Evolutionary conservation across 1,284 basidiomycete species (phyloP).

Genomic region (Takashimella tepidaria): DNA sequence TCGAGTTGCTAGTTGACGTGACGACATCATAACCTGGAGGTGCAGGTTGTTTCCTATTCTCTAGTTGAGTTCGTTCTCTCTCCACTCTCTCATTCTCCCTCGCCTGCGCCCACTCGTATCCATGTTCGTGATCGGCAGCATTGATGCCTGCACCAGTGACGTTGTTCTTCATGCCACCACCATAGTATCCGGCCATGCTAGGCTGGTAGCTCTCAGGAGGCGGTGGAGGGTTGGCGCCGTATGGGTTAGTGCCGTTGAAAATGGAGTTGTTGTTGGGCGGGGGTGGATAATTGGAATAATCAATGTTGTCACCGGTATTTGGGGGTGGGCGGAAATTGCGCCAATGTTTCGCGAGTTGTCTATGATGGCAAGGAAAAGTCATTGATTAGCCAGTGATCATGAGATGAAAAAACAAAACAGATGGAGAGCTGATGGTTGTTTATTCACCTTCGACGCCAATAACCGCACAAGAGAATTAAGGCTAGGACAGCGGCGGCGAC

Average conservation of each 20-base stretch:
- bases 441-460: conserved; percentile 35
- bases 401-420: conserved; percentile 9
- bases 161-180: neutral
- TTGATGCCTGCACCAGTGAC: conserved; percentile 2
- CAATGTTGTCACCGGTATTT: conserved; percentile 14
- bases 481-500: conserved; percentile 30
- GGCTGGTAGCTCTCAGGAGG: conserved; percentile 39
- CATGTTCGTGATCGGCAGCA: neutral
- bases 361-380: conserved; percentile 3
- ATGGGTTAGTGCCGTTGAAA: conserved; percentile 19
- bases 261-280: conserved; percentile 16
- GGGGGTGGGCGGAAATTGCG: conserved; percentile 29
- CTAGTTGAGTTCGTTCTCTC: conserved; percentile 19
- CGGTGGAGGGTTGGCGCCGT: conserved; percentile 12
- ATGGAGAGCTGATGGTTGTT: no score
- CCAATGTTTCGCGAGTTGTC: conserved; percentile 25
- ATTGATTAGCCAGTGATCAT: neutral
- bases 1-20: conserved; percentile 1
- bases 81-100: conserved; percentile 35
- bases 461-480: conserved; percentile 26
- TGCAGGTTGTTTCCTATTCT: conserved; percentile 7
- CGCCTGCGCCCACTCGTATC: conserved; percentile 42
- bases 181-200: conserved; percentile 32
- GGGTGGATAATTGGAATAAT: conserved; percentile 27
- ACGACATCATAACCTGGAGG: conserved; percentile 41